Evolutionary conservation across 768 basidiomycete genomes (phyloP).

Genomic region (Pleurotus pulmonarius): DNA sequence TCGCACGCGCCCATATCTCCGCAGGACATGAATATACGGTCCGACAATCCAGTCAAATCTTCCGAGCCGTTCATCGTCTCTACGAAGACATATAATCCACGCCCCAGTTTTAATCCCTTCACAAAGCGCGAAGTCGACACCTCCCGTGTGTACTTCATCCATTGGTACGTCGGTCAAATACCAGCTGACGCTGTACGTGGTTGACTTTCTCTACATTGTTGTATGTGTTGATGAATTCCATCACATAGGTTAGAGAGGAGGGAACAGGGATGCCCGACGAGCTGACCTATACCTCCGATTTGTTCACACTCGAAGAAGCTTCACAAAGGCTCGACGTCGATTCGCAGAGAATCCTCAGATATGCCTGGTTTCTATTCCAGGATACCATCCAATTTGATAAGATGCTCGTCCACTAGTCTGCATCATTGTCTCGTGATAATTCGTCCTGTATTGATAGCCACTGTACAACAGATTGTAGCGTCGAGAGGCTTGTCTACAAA

Average conservation of each 20-base stretch:
- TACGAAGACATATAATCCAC: constrained; percentile 23
- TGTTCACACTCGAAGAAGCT: constrained; percentile 40
- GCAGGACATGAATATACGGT: background rate
- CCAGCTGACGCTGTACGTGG: constrained; percentile 43
- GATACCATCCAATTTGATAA: background rate
- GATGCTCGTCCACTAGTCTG: too few species aligned
- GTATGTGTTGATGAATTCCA: background rate
- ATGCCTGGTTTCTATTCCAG: background rate
- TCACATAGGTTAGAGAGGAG: constrained; percentile 19
- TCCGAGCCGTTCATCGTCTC: constrained; percentile 46
- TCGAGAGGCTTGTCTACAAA: too few species aligned
- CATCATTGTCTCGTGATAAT: too few species aligned
- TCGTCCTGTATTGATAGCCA: too few species aligned
- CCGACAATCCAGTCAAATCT: constrained; percentile 14
- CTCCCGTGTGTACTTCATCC: constrained; percentile 46
- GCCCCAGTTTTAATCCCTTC: constrained; percentile 1
- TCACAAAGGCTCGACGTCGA: background rate
- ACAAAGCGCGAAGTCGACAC: constrained; percentile 18
- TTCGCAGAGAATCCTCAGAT: background rate
- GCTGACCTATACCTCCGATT: constrained; percentile 37
- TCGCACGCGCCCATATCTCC: constrained; percentile 40
- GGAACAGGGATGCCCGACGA: constrained; percentile 62
- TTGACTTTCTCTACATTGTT: too few species aligned
- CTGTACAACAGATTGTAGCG: too few species aligned
- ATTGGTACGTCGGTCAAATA: constrained; percentile 56